A percentile compares a stretch with the other conserved stretches of the same genome.
These are phyloP conservation scores for Hypoxylon fragiforme DNA, from an alignment of 495 filamentous ascomycete genomes.

Conservation along the genomic window DNA sequence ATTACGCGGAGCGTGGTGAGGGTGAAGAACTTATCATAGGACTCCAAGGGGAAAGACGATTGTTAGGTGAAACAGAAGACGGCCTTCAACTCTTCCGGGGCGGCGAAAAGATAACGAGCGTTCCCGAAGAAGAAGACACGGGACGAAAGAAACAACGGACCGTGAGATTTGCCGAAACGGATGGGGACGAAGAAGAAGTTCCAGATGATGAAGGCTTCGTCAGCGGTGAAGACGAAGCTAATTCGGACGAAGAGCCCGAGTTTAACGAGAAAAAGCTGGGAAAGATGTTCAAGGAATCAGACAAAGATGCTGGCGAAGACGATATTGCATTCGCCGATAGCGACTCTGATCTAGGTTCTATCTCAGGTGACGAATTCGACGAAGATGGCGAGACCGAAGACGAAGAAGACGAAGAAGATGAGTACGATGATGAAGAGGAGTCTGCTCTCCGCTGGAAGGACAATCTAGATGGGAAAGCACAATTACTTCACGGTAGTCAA, in stretches of 20 bases:
- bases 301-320: constrained; percentile 51
- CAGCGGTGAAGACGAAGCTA: constrained; percentile 62
- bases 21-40: constrained; percentile 93
- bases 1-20: constrained; percentile 74
- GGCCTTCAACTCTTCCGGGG: constrained; percentile 82
- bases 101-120: constrained; percentile 67
- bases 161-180: constrained; percentile 64
- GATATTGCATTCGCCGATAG: constrained; percentile 90
- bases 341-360: constrained; percentile 91
- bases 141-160: constrained; percentile 73
- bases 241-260: constrained; percentile 58
- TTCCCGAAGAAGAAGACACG: constrained; percentile 61
- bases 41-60: constrained; percentile 76
- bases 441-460: constrained; percentile 79
- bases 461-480: constrained; percentile 77
- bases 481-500: constrained; percentile 66
- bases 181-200: constrained; percentile 57
- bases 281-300: constrained; percentile 53
- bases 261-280: constrained; percentile 60
- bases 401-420: constrained; percentile 59
- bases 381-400: constrained; percentile 55
- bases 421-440: constrained; percentile 63
- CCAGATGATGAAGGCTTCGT: constrained; percentile 63
- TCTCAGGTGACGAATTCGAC: constrained; percentile 72
- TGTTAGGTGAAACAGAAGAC: constrained; percentile 80